These are phyloP conservation scores for Hymenoscyphus scutula DNA, from an alignment of 2,329 filamentous ascomycete species.

Conservation along the genomic window DNA sequence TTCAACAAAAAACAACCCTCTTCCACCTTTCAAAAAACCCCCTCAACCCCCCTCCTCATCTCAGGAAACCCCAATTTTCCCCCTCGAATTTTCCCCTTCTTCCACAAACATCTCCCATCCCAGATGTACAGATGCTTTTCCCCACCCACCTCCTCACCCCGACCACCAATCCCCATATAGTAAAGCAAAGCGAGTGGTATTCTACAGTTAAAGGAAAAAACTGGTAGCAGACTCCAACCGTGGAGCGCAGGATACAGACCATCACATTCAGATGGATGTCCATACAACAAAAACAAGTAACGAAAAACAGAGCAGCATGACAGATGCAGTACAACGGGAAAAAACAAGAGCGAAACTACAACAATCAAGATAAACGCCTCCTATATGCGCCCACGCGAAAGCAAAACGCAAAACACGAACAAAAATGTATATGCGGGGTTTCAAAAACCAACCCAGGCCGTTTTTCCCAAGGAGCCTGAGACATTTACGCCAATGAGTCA, in stretches of 20 bases:
- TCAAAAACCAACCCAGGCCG: conserved; percentile 2
- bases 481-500: conserved; percentile 6
- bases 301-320: background rate
- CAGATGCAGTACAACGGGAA: background rate
- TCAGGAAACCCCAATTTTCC: background rate
- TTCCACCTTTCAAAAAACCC: background rate
- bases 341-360: background rate
- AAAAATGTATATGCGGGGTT: background rate
- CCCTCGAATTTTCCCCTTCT: background rate
- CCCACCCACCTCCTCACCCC: too few relatives aligned
- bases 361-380: conserved; percentile 3
- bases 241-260: too few relatives aligned
- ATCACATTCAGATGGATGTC: background rate
- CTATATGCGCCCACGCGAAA: conserved; percentile 9
- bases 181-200: conserved; percentile 16
- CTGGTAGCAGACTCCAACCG: too few relatives aligned
- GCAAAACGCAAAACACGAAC: background rate
- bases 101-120: conserved; percentile 8
- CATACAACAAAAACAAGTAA: background rate
- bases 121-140: conserved; percentile 9
- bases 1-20: background rate
- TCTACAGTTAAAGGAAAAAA: conserved; percentile 11
- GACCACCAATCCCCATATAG: too few relatives aligned
- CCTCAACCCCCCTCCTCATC: background rate
- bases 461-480: conserved; percentile 7